Conservation (phyloP, 768 basidiomycete species). For the Boletus sp. region DNA sequence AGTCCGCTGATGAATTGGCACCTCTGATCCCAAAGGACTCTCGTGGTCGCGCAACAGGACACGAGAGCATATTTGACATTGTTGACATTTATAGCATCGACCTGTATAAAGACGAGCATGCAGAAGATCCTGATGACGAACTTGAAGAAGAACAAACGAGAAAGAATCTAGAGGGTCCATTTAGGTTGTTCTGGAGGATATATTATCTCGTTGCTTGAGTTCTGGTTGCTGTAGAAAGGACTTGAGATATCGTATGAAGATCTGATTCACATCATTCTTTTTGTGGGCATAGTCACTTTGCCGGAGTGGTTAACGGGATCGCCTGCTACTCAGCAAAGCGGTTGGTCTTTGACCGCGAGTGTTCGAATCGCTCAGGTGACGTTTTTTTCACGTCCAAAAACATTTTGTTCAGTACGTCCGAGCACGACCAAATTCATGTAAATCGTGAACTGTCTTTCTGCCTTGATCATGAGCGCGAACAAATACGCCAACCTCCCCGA, state of each 20-base stretch:
- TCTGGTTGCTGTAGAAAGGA: background rate
- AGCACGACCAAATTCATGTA: background rate
- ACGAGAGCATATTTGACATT: conserved; percentile 42
- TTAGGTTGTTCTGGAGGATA: conserved; percentile 49
- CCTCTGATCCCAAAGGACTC: conserved; percentile 16
- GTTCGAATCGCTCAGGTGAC: conserved; percentile 64
- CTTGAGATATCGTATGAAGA: too few species aligned
- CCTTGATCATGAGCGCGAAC: conserved; percentile 51
- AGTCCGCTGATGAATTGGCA: conserved; percentile 10
- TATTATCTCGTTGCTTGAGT: conserved; percentile 59
- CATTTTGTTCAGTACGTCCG: too few species aligned
- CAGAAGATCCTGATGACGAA: conserved; percentile 43
- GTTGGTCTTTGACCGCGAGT: conserved; percentile 60
- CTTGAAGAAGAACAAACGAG: conserved; percentile 42
- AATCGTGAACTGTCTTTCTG: background rate
- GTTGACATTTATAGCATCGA: conserved; percentile 65
- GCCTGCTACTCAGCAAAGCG: conserved; percentile 61
- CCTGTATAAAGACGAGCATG: conserved; percentile 56
- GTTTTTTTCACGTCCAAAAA: conserved; percentile 34
- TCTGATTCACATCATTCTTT: too few species aligned
- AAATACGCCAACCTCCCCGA: conserved; percentile 93
- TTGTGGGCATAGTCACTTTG: conserved; percentile 62
- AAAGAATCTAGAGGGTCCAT: conserved; percentile 40
- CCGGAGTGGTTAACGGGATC: conserved; percentile 93
- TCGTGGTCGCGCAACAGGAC: conserved; percentile 1